Percentiles rank a stretch among this genome's conserved stretches.
Evolutionary conservation across 1,284 basidiomycete species (phyloP).

Genomic region (Boletus smithii): DNA sequence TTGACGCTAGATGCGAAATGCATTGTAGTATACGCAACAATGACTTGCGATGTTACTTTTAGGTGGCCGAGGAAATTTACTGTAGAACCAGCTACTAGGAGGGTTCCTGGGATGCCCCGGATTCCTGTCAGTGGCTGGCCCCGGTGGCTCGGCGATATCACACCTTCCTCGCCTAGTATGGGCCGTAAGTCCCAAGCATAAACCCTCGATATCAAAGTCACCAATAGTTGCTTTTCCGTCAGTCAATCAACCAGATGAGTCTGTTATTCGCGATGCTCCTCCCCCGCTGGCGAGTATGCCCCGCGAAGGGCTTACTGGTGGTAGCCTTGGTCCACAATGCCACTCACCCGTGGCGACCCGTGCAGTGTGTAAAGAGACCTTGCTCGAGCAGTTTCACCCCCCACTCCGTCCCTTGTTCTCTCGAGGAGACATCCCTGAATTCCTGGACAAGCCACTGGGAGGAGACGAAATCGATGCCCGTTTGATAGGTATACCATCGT

Average conservation of each 20-base stretch:
- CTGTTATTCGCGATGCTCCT: conserved; percentile 10
- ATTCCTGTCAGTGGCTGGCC: too few species aligned
- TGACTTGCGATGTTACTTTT: too few species aligned
- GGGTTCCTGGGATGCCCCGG: too few species aligned
- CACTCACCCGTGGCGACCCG: conserved; percentile 73
- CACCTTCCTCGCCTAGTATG: too few species aligned
- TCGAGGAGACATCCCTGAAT: conserved; percentile 78
- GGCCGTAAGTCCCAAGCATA: conserved; percentile 19
- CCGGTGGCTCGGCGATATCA: too few species aligned
- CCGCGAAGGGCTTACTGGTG: conserved; percentile 43
- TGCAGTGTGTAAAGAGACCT: conserved; percentile 81
- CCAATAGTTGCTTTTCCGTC: conserved; percentile 35
- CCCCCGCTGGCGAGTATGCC: conserved; percentile 38
- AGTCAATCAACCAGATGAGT: conserved; percentile 25
- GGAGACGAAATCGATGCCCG: conserved; percentile 79
- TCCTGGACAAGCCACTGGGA: conserved; percentile 88
- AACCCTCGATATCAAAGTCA: conserved; percentile 13
- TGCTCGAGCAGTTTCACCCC: conserved; percentile 72
- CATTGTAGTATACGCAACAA: too few species aligned
- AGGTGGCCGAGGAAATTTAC: too few species aligned
- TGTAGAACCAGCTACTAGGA: too few species aligned
- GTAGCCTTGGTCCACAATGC: conserved; percentile 24
- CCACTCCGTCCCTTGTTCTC: conserved; percentile 78
- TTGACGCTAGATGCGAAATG: too few species aligned
- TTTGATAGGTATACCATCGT: conserved; percentile 74